phyloP scores from a whole-genome alignment of 805 yeast species.

The Saturnispora ahearnii region DNA sequence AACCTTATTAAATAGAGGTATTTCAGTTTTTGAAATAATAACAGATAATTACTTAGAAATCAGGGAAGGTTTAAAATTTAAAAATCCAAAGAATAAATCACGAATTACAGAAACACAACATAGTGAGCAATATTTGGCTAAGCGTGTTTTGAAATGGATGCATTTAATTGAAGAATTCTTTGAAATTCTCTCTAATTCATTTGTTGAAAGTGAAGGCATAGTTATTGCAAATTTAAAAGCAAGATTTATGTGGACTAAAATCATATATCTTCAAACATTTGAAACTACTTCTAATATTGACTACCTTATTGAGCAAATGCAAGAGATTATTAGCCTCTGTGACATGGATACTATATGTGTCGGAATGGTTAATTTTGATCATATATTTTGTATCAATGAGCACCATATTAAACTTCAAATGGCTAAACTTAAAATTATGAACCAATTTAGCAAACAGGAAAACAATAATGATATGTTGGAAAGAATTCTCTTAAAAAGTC shows the following conservation, averaged over 20 bases:
- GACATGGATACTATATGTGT: slow-evolving; percentile 24
- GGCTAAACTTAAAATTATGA: slow-evolving; percentile 62
- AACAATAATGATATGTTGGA: slow-evolving; percentile 22
- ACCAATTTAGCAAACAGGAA: slow-evolving; percentile 49
- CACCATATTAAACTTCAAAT: slow-evolving; percentile 49
- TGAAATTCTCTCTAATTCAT: slow-evolving; percentile 4
- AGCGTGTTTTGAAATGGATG: slow-evolving; percentile 43
- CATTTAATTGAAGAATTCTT: slow-evolving; percentile 26
- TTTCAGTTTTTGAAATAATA: slow-evolving; percentile 36
- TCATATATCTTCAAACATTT: slow-evolving; percentile 34
- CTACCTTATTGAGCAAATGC: slow-evolving; percentile 26
- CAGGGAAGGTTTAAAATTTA: slow-evolving; percentile 18
- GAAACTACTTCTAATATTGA: slow-evolving; percentile 23
- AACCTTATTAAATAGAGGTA: slow-evolving; percentile 17
- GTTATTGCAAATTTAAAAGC: slow-evolving; percentile 17
- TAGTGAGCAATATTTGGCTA: slow-evolving; percentile 31
- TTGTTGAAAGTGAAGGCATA: not conserved
- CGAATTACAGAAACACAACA: slow-evolving; percentile 27
- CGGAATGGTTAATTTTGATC: slow-evolving; percentile 46
- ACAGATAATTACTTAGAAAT: slow-evolving; percentile 34
- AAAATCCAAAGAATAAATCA: slow-evolving; percentile 15
- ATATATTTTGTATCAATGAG: slow-evolving; percentile 47
- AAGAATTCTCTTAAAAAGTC: slow-evolving; percentile 14
- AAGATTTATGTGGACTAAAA: slow-evolving; percentile 41
- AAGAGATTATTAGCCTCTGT: slow-evolving; percentile 20